These are phyloP conservation scores for Hypomyces perniciosus DNA, from an alignment of 2,329 filamentous ascomycete species.

Conservation along the genomic window DNA sequence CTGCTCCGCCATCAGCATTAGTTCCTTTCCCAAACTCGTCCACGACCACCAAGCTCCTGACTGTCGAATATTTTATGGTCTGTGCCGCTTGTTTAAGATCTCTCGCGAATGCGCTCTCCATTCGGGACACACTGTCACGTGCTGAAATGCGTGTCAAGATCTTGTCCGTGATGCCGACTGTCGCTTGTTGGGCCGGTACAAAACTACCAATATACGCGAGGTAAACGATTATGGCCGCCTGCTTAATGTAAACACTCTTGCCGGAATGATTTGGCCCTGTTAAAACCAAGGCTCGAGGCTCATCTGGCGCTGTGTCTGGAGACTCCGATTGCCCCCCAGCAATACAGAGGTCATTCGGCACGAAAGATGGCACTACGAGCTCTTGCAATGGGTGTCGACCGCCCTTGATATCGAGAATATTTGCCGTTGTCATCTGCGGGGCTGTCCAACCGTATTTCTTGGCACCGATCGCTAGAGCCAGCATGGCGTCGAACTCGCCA, in stretches of 20 bases:
- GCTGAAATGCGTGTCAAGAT: conserved; percentile 84
- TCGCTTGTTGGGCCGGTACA: conserved; percentile 72
- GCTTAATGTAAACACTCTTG: conserved; percentile 93
- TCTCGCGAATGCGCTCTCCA: conserved; percentile 61
- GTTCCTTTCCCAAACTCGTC: conserved; percentile 82
- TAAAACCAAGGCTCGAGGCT: conserved; percentile 62
- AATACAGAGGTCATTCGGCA: conserved; percentile 71
- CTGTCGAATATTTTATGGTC: conserved; percentile 67
- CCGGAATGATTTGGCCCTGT: conserved; percentile 96
- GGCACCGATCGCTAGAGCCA: conserved; percentile 75
- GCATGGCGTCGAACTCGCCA: conserved; percentile 79
- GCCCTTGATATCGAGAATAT: conserved; percentile 65
- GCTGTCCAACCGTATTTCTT: conserved; percentile 63
- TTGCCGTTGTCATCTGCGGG: conserved; percentile 64
- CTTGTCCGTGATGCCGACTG: conserved; percentile 83
- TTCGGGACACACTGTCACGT: conserved; percentile 53
- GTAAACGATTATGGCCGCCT: conserved; percentile 84
- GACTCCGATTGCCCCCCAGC: conserved; percentile 46
- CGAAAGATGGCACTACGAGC: conserved; percentile 69
- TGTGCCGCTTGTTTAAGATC: conserved; percentile 84
- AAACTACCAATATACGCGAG: conserved; percentile 90
- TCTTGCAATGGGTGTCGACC: conserved; percentile 88
- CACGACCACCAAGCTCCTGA: conserved; percentile 74
- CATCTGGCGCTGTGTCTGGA: conserved; percentile 8
- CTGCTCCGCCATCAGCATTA: conserved; percentile 50